Percentiles rank a stretch among this genome's conserved stretches.
Evolutionary conservation across 2,329 filamentous ascomycete genomes (phyloP).

Genomic region (Xylariomycetidae sp.): DNA sequence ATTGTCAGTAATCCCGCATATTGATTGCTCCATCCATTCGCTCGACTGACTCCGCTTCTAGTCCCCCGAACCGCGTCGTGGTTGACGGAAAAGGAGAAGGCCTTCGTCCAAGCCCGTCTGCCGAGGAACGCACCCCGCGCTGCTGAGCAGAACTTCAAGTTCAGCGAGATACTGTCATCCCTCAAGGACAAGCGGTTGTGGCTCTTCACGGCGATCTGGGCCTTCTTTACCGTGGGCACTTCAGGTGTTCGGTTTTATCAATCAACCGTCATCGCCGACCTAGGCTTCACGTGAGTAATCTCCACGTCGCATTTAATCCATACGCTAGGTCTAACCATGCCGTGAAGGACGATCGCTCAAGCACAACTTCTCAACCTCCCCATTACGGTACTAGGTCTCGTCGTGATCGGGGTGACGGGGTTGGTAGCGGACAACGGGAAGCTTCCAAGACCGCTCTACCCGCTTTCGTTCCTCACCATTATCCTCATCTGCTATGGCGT

Average conservation of each 20-base stretch:
- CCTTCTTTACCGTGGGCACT: slow-evolving; percentile 41
- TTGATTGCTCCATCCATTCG: too few relatives aligned
- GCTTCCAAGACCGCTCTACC: slow-evolving; percentile 38
- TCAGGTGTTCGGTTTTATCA: slow-evolving; percentile 39
- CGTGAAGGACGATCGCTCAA: slow-evolving; percentile 36
- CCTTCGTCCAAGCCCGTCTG: slow-evolving; percentile 37
- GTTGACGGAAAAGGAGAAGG: slow-evolving; percentile 34
- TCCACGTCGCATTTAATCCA: not conserved
- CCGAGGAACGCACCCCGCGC: slow-evolving; percentile 37
- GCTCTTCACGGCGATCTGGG: slow-evolving; percentile 42
- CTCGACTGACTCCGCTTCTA: too few relatives aligned
- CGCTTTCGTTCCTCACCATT: slow-evolving; percentile 36
- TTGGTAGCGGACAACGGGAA: slow-evolving; percentile 37
- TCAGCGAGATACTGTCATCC: slow-evolving; percentile 32
- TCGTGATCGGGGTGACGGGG: slow-evolving; percentile 38
- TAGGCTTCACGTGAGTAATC: slow-evolving; percentile 34
- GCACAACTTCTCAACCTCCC: slow-evolving; percentile 47
- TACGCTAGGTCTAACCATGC: not conserved
- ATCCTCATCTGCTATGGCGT: slow-evolving; percentile 42
- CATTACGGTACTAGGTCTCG: slow-evolving; percentile 35
- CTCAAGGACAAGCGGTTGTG: slow-evolving; percentile 37
- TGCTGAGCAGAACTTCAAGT: slow-evolving; percentile 33
- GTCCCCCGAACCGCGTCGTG: slow-evolving; percentile 26
- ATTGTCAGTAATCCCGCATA: too few relatives aligned
- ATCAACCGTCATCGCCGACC: slow-evolving; percentile 34